Evolutionary conservation across 106 monocot genomes (phyloP).

Genomic region (Apostasia shenzhenica): DNA sequence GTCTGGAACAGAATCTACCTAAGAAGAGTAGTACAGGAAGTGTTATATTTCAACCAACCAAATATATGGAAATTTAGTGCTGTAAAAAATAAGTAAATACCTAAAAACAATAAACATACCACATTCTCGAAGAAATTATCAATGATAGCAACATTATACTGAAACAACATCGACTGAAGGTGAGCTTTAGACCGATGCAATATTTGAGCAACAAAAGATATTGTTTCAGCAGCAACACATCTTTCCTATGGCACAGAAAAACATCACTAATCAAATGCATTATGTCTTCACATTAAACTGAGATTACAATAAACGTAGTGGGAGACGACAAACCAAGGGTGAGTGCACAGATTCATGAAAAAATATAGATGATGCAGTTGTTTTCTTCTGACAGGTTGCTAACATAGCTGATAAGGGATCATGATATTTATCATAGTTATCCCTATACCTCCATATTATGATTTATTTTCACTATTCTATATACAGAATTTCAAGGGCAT

Average conservation of each 20-base stretch:
- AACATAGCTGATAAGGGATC: no score
- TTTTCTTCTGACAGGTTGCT: no score
- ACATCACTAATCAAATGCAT: neutral
- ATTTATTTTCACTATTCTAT: no score
- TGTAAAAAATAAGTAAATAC: neutral
- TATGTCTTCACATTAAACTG: no score
- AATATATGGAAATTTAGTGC: neutral
- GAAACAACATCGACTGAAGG: conserved; percentile 68
- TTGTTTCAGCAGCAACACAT: conserved; percentile 73
- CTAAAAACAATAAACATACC: conserved; percentile 34
- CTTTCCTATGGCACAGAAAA: conserved; percentile 58
- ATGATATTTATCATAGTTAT: no score
- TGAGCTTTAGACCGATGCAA: conserved; percentile 77
- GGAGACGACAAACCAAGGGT: no score
- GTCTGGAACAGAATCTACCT: conserved; percentile 94
- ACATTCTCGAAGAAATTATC: conserved; percentile 81
- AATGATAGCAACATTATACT: conserved; percentile 46
- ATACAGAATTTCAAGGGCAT: no score
- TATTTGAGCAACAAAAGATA: conserved; percentile 78
- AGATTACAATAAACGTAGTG: no score
- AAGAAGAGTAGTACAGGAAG: conserved; percentile 8
- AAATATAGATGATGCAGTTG: no score
- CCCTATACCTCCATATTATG: no score
- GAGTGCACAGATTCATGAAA: no score
- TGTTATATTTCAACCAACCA: neutral